Evolutionary conservation across 1,284 basidiomycete genomes (phyloP), one percentile per base, ranked within the genome.

Genomic region (Coniferiporia sulphurascens): DNA sequence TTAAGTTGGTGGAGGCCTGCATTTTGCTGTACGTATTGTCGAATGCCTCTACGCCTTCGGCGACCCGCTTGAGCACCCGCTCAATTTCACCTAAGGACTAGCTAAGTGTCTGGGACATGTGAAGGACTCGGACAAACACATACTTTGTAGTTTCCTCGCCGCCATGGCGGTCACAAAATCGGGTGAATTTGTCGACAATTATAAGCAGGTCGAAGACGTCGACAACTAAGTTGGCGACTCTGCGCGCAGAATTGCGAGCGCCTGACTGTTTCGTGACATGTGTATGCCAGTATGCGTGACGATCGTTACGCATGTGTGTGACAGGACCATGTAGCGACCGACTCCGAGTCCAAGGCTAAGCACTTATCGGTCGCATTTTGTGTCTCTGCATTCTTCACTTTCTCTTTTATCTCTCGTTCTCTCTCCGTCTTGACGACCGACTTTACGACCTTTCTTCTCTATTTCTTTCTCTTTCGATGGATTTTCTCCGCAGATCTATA

Each of bases 21-120:
- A 98, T 95, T 83, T 97, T 98, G 73, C 95, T 93, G 72, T 95
- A 96, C 71, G 96, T 95, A 73, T 81, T 85, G 76, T 97, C 95
- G 72, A 98, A 98, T 68, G 91, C 79, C 78, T 97, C 95, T 65
- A 97, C 93, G 64, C 95, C 95, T 75, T 95, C 91, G 41, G 87
- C 69, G 67, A 98, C 93, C 78, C 93, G 93, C 81, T 98, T 98
- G 69, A 97, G 80, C 57, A 94, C 97, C 71, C 91, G 86, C 83
- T 97, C 95, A 67, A 98, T 96, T 77, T 98, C 95, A 74, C 91
- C 94, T 97, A 73, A 8, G 27, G 27, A 27, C 27, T 27, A 27
- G 27, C 3, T 55, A 53, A 48, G 49, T 49, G 41, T 46, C 44
- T 5, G 60, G 54, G 54, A 13, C 62, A 38, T 36, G 22, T 50